Conservation (phyloP, 2,329 filamentous ascomycete species). For the Diaporthe vaccinii region DNA sequence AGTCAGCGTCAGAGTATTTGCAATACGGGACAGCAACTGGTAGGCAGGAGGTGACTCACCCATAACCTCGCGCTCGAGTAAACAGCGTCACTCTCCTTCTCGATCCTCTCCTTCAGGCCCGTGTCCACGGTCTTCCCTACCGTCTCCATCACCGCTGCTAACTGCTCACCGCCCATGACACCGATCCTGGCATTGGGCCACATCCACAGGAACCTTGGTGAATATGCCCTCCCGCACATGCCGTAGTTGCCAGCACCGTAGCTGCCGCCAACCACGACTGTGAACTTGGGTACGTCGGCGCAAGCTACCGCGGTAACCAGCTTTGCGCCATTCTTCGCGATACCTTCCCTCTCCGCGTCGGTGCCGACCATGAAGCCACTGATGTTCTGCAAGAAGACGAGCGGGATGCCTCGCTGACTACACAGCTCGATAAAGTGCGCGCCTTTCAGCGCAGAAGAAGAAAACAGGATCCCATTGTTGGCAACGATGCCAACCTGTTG, state of each 20-base stretch:
- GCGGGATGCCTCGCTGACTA: conserved; percentile 87
- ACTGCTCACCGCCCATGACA: conserved; percentile 95
- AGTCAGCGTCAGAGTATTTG: not conserved
- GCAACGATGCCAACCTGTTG: conserved; percentile 93
- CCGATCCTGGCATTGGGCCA: conserved; percentile 98
- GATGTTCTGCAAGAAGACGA: conserved; percentile 97
- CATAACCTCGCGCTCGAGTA: conserved; percentile 92
- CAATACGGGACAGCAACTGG: conserved; percentile 22
- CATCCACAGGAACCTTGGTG: conserved; percentile 92
- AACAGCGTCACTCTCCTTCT: conserved; percentile 88
- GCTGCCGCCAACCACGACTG: conserved; percentile 92
- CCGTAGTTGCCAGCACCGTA: conserved; percentile 98
- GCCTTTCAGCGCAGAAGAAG: conserved; percentile 89
- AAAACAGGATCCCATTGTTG: conserved; percentile 96
- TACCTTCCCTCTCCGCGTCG: conserved; percentile 92
- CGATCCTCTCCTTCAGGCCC: conserved; percentile 85
- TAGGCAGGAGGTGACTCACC: conserved; percentile 63
- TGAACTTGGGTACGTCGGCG: conserved; percentile 95
- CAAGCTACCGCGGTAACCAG: conserved; percentile 95
- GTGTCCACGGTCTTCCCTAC: conserved; percentile 88
- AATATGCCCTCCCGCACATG: conserved; percentile 96
- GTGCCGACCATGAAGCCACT: conserved; percentile 98
- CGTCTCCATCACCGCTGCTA: conserved; percentile 93
- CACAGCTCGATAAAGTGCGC: conserved; percentile 98
- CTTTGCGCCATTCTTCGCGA: conserved; percentile 98